Percentiles rank a stretch among this genome's conserved stretches.
These are phyloP conservation scores for Cicer cuneatum DNA, from an alignment of 306 rosid species.

Conservation along the genomic window DNA sequence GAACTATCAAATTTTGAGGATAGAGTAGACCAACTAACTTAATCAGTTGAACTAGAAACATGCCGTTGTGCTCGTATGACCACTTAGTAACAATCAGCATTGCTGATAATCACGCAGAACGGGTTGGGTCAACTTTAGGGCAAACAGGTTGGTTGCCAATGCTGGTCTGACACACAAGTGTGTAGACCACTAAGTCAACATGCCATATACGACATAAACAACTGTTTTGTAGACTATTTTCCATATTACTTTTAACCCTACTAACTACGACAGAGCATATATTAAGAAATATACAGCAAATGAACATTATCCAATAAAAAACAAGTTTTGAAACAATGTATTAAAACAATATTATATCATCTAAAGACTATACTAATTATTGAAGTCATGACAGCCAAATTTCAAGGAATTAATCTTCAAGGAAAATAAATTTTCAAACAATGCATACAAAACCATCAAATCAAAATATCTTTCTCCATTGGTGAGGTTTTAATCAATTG, in stretches of 20 bases:
- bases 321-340: conserved; percentile 8
- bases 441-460: conserved; percentile 33
- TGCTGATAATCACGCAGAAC: not conserved
- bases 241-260: not conserved
- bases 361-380: conserved; percentile 1
- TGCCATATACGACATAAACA: conserved; percentile 28
- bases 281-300: conserved; percentile 12
- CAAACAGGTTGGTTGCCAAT: conserved; percentile 14
- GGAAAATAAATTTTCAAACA: conserved; percentile 32
- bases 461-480: conserved; percentile 23
- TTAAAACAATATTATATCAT: conserved; percentile 7
- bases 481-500: conserved; percentile 37
- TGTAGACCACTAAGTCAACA: conserved; percentile 21
- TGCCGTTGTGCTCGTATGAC: not conserved
- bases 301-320: conserved; percentile 23
- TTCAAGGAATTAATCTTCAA: conserved; percentile 1
- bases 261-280: conserved; percentile 15
- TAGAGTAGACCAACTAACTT: not conserved
- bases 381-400: conserved; percentile 25
- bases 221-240: conserved; percentile 1
- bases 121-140: not conserved
- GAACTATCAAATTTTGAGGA: conserved; percentile 6
- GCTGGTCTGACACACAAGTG: conserved; percentile 6
- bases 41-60: not conserved
- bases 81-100: conserved; percentile 13